Evolutionary conservation across 2,329 filamentous ascomycete species (phyloP).

Genomic region (Helminthosporium solani): DNA sequence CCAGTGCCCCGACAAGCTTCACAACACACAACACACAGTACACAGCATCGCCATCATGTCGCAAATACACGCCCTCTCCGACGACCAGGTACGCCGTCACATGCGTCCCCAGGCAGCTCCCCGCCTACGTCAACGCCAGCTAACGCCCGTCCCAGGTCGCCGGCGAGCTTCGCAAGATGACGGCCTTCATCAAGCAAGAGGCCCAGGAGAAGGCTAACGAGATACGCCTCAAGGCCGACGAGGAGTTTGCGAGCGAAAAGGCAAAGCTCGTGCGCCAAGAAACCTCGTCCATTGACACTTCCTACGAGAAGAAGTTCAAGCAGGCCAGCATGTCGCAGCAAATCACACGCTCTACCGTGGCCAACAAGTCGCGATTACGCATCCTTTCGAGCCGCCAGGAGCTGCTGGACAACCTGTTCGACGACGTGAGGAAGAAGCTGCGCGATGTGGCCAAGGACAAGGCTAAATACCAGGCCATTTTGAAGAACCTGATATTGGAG

Average conservation of each 20-base stretch:
- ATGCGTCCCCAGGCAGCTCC: conserved; percentile 20
- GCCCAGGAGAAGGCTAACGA: conserved; percentile 95
- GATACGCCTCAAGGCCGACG: conserved; percentile 97
- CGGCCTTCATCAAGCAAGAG: conserved; percentile 99
- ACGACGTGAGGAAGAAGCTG: conserved; percentile 73
- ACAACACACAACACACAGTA: too few relatives aligned
- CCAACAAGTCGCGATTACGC: conserved; percentile 92
- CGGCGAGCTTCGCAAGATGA: conserved; percentile 99
- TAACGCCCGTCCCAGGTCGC: conserved; percentile 68
- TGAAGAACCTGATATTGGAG: conserved; percentile 84
- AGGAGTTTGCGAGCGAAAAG: conserved; percentile 99
- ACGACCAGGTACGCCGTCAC: conserved; percentile 75
- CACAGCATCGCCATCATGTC: conserved; percentile 68
- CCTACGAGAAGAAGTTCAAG: conserved; percentile 99
- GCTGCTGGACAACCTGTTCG: conserved; percentile 86
- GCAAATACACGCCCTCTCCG: conserved; percentile 89
- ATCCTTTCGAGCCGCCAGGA: conserved; percentile 86
- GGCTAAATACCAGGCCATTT: conserved; percentile 70
- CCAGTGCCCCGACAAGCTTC: conserved; percentile 1
- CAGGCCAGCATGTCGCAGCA: conserved; percentile 98
- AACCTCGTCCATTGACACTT: conserved; percentile 84
- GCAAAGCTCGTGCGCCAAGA: conserved; percentile 97
- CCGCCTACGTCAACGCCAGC: conserved; percentile 27
- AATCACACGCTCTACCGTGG: conserved; percentile 92
- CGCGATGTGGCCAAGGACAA: conserved; percentile 65